Conservation (phyloP, 1,284 basidiomycete genomes). For the Sphaerobolus stellatus region DNA sequence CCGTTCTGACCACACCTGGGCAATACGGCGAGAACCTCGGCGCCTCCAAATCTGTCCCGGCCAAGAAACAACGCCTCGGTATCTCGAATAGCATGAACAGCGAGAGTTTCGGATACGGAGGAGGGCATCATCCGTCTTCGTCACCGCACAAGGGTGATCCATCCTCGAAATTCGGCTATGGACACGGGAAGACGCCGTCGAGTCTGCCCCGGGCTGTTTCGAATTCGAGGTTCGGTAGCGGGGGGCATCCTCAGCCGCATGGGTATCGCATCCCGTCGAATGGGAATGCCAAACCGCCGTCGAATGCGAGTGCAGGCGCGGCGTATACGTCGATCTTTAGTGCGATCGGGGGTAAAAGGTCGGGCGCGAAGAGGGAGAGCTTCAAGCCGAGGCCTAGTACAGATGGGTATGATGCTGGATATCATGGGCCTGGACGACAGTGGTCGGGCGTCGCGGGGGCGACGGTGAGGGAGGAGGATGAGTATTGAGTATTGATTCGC, state of each 20-base stretch:
- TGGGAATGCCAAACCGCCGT: slow-evolving; percentile 27
- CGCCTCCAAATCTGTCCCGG: slow-evolving; percentile 44
- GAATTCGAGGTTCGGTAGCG: slow-evolving; percentile 41
- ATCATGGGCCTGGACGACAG: neutral
- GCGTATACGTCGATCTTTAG: slow-evolving; percentile 37
- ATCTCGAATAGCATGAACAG: slow-evolving; percentile 26
- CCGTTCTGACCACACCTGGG: slow-evolving; percentile 53
- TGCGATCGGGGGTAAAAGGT: neutral
- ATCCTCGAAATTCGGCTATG: slow-evolving; percentile 42
- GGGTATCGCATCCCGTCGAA: slow-evolving; percentile 12
- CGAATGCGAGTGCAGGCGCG: slow-evolving; percentile 29
- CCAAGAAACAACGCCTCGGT: slow-evolving; percentile 56
- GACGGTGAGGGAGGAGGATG: slow-evolving; percentile 36
- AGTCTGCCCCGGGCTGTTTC: slow-evolving; percentile 40
- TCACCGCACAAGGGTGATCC: slow-evolving; percentile 33
- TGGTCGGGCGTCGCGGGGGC: slow-evolving; percentile 20
- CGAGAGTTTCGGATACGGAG: neutral
- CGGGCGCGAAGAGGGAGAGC: slow-evolving; percentile 52
- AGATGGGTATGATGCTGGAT: slow-evolving; percentile 32
- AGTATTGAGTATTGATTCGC: slow-evolving; percentile 25
- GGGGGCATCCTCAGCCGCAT: slow-evolving; percentile 23
- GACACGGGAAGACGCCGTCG: slow-evolving; percentile 37
- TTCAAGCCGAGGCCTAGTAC: slow-evolving; percentile 74
- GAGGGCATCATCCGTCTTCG: neutral
- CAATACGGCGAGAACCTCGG: slow-evolving; percentile 41